These are phyloP conservation scores for Pelargonium citronellum DNA, from an alignment of 441 rosid species.

Conservation along the genomic window DNA sequence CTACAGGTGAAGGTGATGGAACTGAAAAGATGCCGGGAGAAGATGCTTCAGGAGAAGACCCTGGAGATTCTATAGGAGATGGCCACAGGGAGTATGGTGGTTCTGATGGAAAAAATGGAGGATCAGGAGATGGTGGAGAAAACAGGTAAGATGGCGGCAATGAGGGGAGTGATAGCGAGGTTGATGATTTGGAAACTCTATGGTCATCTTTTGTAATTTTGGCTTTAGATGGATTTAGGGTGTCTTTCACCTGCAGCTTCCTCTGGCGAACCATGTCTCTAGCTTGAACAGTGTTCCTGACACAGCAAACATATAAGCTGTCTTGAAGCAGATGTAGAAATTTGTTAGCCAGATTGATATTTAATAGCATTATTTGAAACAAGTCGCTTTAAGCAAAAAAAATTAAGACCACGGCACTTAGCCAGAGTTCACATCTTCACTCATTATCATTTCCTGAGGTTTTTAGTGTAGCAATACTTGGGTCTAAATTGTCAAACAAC, in stretches of 20 bases:
- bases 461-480: too few species aligned
- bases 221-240: conserved; percentile 17
- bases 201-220: background rate
- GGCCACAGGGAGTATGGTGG: conserved; percentile 23
- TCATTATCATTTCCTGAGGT: too few species aligned
- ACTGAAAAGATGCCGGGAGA: conserved; percentile 23
- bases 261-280: conserved; percentile 27
- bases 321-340: conserved; percentile 16
- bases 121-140: conserved; percentile 4
- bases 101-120: conserved; percentile 7
- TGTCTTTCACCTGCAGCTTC: conserved; percentile 32
- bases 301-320: conserved; percentile 3
- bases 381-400: too few species aligned
- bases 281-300: conserved; percentile 30
- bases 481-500: background rate
- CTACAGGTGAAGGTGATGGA: conserved; percentile 34
- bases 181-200: conserved; percentile 16
- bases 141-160: conserved; percentile 13
- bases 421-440: too few species aligned
- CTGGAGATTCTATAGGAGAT: conserved; percentile 27
- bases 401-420: too few species aligned
- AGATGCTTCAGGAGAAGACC: conserved; percentile 31
- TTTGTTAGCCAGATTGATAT: too few species aligned
- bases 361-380: too few species aligned
- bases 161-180: conserved; percentile 17